phyloP scores from a whole-genome alignment of 1,284 basidiomycete species.

The Apiotrichum veenhuisii region DNA sequence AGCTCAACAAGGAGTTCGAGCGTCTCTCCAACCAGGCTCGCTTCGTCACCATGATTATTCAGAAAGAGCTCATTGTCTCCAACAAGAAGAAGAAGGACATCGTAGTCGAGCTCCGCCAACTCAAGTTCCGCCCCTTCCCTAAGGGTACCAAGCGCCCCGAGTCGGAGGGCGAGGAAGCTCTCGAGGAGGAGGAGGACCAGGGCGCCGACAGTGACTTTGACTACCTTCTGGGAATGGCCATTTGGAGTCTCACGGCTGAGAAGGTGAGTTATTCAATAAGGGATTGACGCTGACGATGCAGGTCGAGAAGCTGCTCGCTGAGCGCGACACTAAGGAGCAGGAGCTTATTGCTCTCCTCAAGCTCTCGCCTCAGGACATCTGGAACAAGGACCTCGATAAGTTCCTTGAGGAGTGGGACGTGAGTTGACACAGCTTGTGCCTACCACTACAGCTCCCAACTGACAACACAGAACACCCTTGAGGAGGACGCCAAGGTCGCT shows the following conservation, averaged over 20 bases:
- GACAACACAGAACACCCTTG: slow-evolving; percentile 59
- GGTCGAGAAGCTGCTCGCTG: slow-evolving; percentile 72
- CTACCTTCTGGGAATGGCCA: slow-evolving; percentile 91
- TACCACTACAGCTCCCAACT: no score
- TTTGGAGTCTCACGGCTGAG: slow-evolving; percentile 91
- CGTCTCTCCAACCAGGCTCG: slow-evolving; percentile 91
- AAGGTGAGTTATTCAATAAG: slow-evolving; percentile 58
- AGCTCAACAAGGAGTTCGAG: slow-evolving; percentile 79
- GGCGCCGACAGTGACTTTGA: slow-evolving; percentile 73
- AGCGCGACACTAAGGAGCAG: slow-evolving; percentile 75
- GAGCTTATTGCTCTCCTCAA: slow-evolving; percentile 78
- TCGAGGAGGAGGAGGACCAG: slow-evolving; percentile 53
- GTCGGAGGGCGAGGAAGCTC: slow-evolving; percentile 65
- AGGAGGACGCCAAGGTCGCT: slow-evolving; percentile 55
- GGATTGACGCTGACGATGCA: slow-evolving; percentile 49
- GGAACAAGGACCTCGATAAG: slow-evolving; percentile 82
- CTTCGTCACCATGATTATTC: slow-evolving; percentile 95
- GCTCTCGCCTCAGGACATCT: slow-evolving; percentile 76
- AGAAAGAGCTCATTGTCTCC: slow-evolving; percentile 80
- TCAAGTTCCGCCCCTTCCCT: slow-evolving; percentile 86
- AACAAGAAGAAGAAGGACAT: slow-evolving; percentile 88
- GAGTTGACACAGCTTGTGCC: neutral
- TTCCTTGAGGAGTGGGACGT: slow-evolving; percentile 78
- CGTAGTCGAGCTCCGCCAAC: slow-evolving; percentile 74
- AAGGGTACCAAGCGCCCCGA: slow-evolving; percentile 58